Percentiles rank a stretch among this genome's conserved stretches.
These are phyloP conservation scores for Eudorina sp. DNA, from an alignment of 139 green algal species.

Conservation along the genomic window DNA sequence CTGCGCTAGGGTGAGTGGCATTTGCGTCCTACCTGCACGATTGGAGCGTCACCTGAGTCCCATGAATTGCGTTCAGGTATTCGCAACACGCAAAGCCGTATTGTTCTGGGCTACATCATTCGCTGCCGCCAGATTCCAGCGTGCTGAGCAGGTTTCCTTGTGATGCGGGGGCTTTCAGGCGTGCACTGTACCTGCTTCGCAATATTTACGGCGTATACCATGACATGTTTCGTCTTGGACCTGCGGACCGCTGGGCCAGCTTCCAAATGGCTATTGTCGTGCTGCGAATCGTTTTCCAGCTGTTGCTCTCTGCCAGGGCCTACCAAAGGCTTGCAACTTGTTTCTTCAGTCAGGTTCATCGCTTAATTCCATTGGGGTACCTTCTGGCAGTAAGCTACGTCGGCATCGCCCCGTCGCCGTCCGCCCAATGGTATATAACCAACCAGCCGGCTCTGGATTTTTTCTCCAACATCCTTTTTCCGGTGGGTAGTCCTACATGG, in stretches of 20 bases:
- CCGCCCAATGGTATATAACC: not conserved
- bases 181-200: not conserved
- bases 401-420: not conserved
- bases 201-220: not conserved
- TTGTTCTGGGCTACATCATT: not conserved
- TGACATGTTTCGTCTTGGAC: not conserved
- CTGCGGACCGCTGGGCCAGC: not conserved
- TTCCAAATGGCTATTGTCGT: not conserved
- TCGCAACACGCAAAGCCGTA: constrained; percentile 16
- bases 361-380: not conserved
- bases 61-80: constrained; percentile 16
- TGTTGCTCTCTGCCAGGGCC: not conserved
- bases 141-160: not conserved
- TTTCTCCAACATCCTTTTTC: not conserved
- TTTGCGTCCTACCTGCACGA: too few species aligned
- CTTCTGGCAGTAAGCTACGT: not conserved
- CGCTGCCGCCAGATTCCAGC: not conserved
- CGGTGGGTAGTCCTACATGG: constrained; percentile 14
- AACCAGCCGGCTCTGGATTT: not conserved
- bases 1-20: not conserved
- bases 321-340: not conserved
- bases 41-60: too few species aligned
- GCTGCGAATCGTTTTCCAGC: not conserved
- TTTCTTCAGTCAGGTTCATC: not conserved
- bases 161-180: not conserved